Base-by-base conservation (phyloP, 257 asterid species). In the Solanum peruvianum region DNA sequence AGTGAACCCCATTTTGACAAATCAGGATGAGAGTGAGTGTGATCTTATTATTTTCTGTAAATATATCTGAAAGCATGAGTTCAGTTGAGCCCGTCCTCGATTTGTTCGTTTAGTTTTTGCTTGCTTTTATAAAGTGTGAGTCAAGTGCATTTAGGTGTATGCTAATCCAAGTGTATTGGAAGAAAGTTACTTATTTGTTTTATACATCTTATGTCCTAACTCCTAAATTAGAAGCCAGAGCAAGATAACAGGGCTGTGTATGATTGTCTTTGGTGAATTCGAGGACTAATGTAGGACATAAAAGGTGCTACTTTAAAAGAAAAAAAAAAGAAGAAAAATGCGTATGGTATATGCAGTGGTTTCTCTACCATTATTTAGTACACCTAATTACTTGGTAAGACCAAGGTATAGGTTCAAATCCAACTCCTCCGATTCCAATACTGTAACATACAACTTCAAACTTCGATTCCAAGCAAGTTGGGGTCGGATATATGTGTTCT, bases 1-100 rank as follows among this genome's bases (percentile, higher is more conserved):
- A 91, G 96, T 88, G 27, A 52, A 75, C 21, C 56, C 58, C n/a
- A 31, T 75, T 75, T 75, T 75, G 56, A 20, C 82, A 75, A 75
- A 39, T 11, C 18, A 23, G 33, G 33, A 75, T 7, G 37, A 67
- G 37, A 73, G 14, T 39, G 52, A 18, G 18, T 73, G 82, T 73
- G 10, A 75, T 75, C 35, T 41, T 23, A 12, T 75, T 41, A 1
- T 23, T 23, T 11, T 75, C 11, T 75, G 6, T 39, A 75, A 37
- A 41, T 75, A 42, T n/a, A 42, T 76, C 23, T 42, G 12, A n/a
- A 42, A 12, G 6, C 2, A 15, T 39, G 52, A 41, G 56, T 39
- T 75, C 9, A 39, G 1, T 39, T 75, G 31, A 21, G 16, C 52
- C 18, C 11, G 2, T 73, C 52, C 82, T 21, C 11, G 5, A 13